Base-by-base conservation (phyloP, 306 rosid species). In the Aeschynomene evenia region DNA sequence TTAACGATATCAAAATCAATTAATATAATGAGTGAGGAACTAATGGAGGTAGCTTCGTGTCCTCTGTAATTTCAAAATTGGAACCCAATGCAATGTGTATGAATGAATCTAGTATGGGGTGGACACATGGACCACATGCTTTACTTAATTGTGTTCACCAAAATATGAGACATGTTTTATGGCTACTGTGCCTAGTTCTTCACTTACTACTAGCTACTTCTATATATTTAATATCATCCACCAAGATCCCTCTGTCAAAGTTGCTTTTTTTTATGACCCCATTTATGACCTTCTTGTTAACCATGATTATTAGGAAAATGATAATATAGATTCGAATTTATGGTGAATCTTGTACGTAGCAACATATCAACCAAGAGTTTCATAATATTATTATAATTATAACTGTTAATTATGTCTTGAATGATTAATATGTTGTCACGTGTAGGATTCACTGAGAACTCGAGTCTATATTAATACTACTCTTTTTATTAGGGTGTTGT, bases 71-170 rank as follows among this genome's bases (percentile, higher is more conserved):
- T 40, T 40, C 51, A 13, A 43, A 40, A 4, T 36, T 34, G 34
- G 36, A 57, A 66, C 24, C 24, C 18, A 8, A 22, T 23, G 2
- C 37, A 33, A 33, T 33, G 66, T 42, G 34, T 22, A 40, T n/a
- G n/a, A n/a, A n/a, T n/a, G n/a, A n/a, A n/a, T 37, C 23, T 20
- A 34, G 16, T 37, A 34, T 34, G 43, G 49, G 49, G 39, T 48
- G 61, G 28, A n/a, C 71, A 66, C 53, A 46, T 74, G 23, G 21
- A 29, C 68, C 20, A 60, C 18, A 21, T 45, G 21, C 36, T 22
- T 48, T 16, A n/a, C 14, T 57, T 75, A 75, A 66, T 42, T 64
- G 54, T 21, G 23, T 52, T 64, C 7, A 54, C 66, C 58, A 42
- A 70, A 24, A 19, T 53, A 11, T 13, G 40, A 7, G 16, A 18